phyloP scores from a whole-genome alignment of 2,329 filamentous ascomycete genomes.

The Peltaster fructicola region DNA sequence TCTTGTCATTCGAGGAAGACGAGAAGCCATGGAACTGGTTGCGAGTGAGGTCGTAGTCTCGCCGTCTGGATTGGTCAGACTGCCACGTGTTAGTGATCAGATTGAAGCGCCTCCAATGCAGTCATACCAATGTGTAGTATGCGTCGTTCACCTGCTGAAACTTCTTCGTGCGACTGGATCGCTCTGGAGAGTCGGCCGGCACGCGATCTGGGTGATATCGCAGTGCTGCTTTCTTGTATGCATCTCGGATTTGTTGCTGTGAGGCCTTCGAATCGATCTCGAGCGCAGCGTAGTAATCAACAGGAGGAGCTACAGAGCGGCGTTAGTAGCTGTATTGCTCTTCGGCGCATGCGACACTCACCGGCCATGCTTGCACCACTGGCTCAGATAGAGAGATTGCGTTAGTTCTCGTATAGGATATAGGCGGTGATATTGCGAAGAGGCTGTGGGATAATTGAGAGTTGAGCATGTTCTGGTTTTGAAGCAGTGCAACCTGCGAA shows the following conservation, averaged over 20 bases:
- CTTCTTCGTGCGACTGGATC: constrained; percentile 60
- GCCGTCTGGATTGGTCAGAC: constrained; percentile 57
- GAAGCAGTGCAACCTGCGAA: too few species aligned
- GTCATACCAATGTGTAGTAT: constrained; percentile 86
- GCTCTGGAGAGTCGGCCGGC: constrained; percentile 65
- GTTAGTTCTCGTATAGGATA: too few species aligned
- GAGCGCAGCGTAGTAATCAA: constrained; percentile 21
- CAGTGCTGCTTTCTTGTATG: constrained; percentile 77
- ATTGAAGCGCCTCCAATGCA: too few species aligned
- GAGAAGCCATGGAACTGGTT: constrained; percentile 34
- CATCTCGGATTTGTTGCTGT: constrained; percentile 71
- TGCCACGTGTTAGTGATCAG: too few species aligned
- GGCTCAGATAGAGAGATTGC: too few species aligned
- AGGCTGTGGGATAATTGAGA: too few species aligned
- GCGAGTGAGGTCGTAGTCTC: constrained; percentile 68
- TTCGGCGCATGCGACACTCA: too few species aligned
- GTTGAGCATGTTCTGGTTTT: too few species aligned
- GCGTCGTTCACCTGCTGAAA: constrained; percentile 89
- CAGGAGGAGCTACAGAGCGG: constrained; percentile 14
- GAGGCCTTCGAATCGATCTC: constrained; percentile 44
- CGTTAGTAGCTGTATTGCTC: too few species aligned
- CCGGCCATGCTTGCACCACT: too few species aligned
- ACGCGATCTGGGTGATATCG: constrained; percentile 92
- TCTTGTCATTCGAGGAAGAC: constrained; percentile 23
- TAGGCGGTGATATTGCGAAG: too few species aligned